These are phyloP conservation scores for Shiraia sp. DNA, from an alignment of 2,329 filamentous ascomycete species.

Conservation along the genomic window DNA sequence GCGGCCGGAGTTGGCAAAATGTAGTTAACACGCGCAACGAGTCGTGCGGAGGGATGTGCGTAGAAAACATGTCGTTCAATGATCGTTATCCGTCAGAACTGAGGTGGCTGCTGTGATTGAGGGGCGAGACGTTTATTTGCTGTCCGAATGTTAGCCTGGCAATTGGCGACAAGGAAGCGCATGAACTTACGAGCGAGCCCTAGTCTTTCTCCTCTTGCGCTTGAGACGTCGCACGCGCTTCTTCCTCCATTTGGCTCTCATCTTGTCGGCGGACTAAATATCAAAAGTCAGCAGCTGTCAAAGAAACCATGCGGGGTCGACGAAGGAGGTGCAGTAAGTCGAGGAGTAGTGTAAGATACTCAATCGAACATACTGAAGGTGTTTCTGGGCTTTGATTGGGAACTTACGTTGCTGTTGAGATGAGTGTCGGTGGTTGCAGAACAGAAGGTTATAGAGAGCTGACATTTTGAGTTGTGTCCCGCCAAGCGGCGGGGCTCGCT, in stretches of 20 bases:
- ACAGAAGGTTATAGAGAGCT: constrained; percentile 31
- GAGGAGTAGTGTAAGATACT: constrained; percentile 12
- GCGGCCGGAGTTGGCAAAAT: constrained; percentile 18
- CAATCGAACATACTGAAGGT: constrained; percentile 27
- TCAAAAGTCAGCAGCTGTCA: constrained; percentile 33
- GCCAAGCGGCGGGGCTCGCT: constrained; percentile 23
- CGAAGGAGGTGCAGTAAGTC: constrained; percentile 6
- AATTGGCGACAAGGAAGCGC: neutral
- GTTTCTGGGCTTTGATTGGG: constrained; percentile 3
- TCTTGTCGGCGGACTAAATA: constrained; percentile 53
- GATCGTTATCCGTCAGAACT: constrained; percentile 35
- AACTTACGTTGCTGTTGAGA: constrained; percentile 50
- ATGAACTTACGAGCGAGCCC: constrained; percentile 84
- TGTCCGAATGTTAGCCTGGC: constrained; percentile 24
- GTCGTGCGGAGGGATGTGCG: constrained; percentile 25
- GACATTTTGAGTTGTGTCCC: constrained; percentile 8
- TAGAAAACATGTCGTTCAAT: constrained; percentile 31
- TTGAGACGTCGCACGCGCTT: constrained; percentile 99
- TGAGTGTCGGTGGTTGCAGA: constrained; percentile 48
- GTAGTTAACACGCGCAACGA: constrained; percentile 26
- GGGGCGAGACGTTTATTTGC: constrained; percentile 56
- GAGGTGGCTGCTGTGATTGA: constrained; percentile 43
- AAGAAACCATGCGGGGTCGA: constrained; percentile 14
- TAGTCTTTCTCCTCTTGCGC: constrained; percentile 99
- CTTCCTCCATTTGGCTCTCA: constrained; percentile 99